Evolutionary conservation across 2,329 filamentous ascomycete genomes (phyloP).

Genomic region (Aquanectria penicillioides): DNA sequence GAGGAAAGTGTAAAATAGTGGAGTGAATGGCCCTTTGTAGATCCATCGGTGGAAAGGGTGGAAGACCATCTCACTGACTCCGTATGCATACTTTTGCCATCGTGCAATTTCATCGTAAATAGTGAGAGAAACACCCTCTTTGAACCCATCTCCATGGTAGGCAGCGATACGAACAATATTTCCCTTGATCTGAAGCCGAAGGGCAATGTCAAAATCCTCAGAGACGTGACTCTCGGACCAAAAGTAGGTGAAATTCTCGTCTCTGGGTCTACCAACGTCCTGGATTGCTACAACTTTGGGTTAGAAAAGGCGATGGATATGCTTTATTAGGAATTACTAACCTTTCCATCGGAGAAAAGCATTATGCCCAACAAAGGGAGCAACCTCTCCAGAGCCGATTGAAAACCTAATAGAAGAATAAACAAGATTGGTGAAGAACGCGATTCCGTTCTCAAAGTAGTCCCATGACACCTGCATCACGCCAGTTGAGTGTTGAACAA

Average conservation of each 20-base stretch:
- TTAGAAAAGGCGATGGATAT: neutral
- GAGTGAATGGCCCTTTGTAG: constrained; percentile 14
- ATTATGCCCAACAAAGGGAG: constrained; percentile 11
- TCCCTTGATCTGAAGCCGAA: constrained; percentile 16
- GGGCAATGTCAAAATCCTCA: constrained; percentile 16
- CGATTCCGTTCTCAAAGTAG: constrained; percentile 17
- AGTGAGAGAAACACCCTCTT: constrained; percentile 14
- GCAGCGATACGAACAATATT: constrained; percentile 14
- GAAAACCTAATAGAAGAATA: constrained; percentile 16
- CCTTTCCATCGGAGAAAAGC: constrained; percentile 14
- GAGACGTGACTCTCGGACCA: constrained; percentile 17
- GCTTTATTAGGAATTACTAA: neutral
- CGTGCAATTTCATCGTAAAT: constrained; percentile 17
- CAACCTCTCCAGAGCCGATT: constrained; percentile 10
- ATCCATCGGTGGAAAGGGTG: constrained; percentile 15
- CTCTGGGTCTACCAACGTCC: neutral
- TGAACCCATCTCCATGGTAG: constrained; percentile 9
- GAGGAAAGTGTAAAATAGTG: constrained; percentile 47
- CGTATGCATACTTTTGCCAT: constrained; percentile 20
- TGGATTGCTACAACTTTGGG: neutral
- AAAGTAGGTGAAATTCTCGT: neutral
- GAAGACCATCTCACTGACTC: constrained; percentile 16
- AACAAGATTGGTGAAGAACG: constrained; percentile 12
- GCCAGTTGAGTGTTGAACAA: constrained; percentile 13
- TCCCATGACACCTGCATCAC: constrained; percentile 17